These are phyloP conservation scores for Rhizomucor pusillus DNA, from an alignment of 371 early-diverging fungal genomes.

Conservation along the genomic window DNA sequence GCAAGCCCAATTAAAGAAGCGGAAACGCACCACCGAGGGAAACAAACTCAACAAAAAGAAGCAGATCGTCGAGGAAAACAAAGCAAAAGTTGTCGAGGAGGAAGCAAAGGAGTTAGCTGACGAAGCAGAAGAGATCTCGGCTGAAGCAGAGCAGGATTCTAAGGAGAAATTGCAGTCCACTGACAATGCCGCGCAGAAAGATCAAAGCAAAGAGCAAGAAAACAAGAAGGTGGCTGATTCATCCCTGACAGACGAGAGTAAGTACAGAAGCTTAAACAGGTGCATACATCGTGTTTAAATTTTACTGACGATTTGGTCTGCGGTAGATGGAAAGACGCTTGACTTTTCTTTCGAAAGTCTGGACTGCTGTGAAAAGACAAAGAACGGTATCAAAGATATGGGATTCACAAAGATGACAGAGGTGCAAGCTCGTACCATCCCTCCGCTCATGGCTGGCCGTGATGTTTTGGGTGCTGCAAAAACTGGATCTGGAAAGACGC, in stretches of 20 bases:
- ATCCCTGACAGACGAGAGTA: not conserved
- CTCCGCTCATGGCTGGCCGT: constrained; percentile 91
- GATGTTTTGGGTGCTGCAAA: constrained; percentile 99
- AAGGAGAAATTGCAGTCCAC: not conserved
- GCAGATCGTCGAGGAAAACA: not conserved
- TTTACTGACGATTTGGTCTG: not conserved
- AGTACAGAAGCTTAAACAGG: not conserved
- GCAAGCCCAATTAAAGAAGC: too few relatives aligned
- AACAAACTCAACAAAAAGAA: constrained; percentile 13
- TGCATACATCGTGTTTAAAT: not conserved
- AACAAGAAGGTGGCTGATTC: not conserved
- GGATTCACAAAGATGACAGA: constrained; percentile 96
- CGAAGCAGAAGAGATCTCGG: constrained; percentile 7
- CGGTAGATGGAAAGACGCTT: constrained; percentile 3
- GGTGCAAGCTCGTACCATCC: constrained; percentile 96
- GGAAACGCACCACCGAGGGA: too few relatives aligned
- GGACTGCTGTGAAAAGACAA: constrained; percentile 64
- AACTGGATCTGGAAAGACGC: constrained; percentile 99
- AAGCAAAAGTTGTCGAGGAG: constrained; percentile 3
- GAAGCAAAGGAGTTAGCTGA: constrained; percentile 7
- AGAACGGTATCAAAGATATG: constrained; percentile 88
- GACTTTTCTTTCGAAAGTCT: constrained; percentile 60
- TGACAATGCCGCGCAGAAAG: not conserved
- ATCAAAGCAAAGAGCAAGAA: not conserved
- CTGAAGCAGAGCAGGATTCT: constrained; percentile 1